Evolutionary conservation across 2,329 filamentous ascomycete species (phyloP).

Genomic region (Xylaria hypoxylon): DNA sequence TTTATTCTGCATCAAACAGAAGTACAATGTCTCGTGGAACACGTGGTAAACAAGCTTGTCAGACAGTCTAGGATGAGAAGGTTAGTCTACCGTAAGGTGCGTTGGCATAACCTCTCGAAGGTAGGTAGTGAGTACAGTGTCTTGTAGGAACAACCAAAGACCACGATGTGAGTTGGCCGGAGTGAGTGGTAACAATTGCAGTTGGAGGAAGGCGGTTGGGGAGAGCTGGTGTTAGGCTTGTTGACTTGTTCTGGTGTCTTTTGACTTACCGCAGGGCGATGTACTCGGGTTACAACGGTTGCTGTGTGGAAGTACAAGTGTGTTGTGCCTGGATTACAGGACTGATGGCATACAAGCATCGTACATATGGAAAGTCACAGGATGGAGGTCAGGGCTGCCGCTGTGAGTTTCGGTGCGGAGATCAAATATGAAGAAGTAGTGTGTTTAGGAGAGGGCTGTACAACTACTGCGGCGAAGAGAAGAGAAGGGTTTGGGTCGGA

Average conservation of each 20-base stretch:
- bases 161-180: background rate
- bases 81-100: background rate
- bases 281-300: background rate
- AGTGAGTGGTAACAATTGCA: background rate
- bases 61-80: background rate
- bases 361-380: background rate
- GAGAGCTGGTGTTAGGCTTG: background rate
- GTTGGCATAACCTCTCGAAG: background rate
- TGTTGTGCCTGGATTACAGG: background rate
- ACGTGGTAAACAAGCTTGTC: conserved; percentile 5
- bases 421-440: background rate
- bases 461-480: background rate
- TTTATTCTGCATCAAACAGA: background rate
- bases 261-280: background rate
- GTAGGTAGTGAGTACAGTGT: background rate
- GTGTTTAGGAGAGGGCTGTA: background rate
- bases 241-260: background rate
- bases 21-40: background rate
- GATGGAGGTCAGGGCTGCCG: background rate
- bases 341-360: background rate
- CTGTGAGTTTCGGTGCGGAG: background rate
- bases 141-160: background rate
- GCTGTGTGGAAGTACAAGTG: conserved; percentile 3
- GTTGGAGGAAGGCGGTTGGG: background rate
- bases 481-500: background rate